Evolutionary conservation across 228 moss, liverwort and hornwort genomes (phyloP), one percentile per base, ranked within the genome.

Genomic region (Sphagnum magellanicum): DNA sequence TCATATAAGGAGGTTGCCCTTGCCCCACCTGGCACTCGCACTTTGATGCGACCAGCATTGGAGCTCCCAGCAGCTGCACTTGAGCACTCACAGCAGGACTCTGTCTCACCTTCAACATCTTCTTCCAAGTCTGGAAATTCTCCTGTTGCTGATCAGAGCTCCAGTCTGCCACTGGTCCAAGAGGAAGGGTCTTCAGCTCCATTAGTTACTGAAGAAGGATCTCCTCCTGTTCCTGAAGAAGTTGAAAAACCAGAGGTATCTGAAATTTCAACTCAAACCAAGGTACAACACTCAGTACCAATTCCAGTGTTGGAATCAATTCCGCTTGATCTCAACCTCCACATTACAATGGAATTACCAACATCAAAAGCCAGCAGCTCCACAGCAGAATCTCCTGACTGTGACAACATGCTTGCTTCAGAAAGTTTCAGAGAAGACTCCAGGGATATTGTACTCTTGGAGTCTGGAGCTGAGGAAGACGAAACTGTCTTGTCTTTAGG

Each of bases 1-100:
- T 84, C 88, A 4, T 88, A 88, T 46, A 88, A 88, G 70, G 88
- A 88, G 49, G 79, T 84, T 51, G 82, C 84, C 13, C 79, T 88
- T 14, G 79, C 88, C 55, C 77, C 82, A 8, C 88, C 82, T 50
- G 85, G 88, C 70, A 71, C 81, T 5, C 67, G 77, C 66, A 16
- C 75, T 53, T 73, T 72, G 57, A 61, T 78, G 52, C 78, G 82
- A 17, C 70, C 76, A 46, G n/a, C 67, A 17, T 51, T 71, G 16
- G 81, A 83, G 65, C 69, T 47, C 12, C 66, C 75, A 67, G 57
- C 65, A 11, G 16, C 63, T 53, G 63, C 61, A 1, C 50, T 46
- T 6, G 74, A 74, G 68, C 48, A 10, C 48, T 4, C 17, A 70
- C 47, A 16, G 59, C 46, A 50, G 7, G 70, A 61, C 4, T 46